Percentiles rank a stretch among this genome's conserved stretches.
Evolutionary conservation across 495 filamentous ascomycete genomes (phyloP).

Genomic region (Friedmanniomyces endolithicus): DNA sequence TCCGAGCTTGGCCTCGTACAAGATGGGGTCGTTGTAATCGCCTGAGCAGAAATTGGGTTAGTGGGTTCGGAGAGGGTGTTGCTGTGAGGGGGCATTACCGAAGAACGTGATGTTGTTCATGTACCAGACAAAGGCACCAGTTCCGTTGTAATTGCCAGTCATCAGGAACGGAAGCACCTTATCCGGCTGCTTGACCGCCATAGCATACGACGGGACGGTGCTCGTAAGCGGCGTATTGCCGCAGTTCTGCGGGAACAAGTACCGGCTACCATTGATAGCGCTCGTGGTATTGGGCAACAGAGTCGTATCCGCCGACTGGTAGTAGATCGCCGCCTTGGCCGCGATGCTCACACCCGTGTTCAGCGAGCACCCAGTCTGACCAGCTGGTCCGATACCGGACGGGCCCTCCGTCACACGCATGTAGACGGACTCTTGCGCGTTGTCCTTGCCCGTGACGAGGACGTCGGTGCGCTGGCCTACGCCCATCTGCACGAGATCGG

Average conservation of each 20-base stretch:
- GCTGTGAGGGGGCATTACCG: conserved; percentile 4
- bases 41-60: conserved; percentile 13
- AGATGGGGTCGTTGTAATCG: conserved; percentile 48
- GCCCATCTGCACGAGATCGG: conserved; percentile 26
- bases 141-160: conserved; percentile 1
- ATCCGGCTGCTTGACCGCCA: conserved; percentile 10
- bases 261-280: conserved; percentile 38
- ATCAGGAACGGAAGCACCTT: background rate
- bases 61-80: no score
- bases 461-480: conserved; percentile 44
- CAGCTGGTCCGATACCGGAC: conserved; percentile 4
- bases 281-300: conserved; percentile 34
- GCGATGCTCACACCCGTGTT: conserved; percentile 23
- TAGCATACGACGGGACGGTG: background rate
- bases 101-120: conserved; percentile 43
- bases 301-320: conserved; percentile 24
- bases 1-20: conserved; percentile 41
- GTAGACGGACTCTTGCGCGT: conserved; percentile 22
- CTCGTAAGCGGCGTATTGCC: background rate
- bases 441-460: conserved; percentile 30
- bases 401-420: conserved; percentile 26
- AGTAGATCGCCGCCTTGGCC: conserved; percentile 29
- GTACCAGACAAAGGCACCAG: conserved; percentile 11
- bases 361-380: conserved; percentile 15
- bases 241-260: conserved; percentile 33